Evolutionary conservation across 2,329 filamentous ascomycete species (phyloP).

Genomic region (Aspergillus candidus): DNA sequence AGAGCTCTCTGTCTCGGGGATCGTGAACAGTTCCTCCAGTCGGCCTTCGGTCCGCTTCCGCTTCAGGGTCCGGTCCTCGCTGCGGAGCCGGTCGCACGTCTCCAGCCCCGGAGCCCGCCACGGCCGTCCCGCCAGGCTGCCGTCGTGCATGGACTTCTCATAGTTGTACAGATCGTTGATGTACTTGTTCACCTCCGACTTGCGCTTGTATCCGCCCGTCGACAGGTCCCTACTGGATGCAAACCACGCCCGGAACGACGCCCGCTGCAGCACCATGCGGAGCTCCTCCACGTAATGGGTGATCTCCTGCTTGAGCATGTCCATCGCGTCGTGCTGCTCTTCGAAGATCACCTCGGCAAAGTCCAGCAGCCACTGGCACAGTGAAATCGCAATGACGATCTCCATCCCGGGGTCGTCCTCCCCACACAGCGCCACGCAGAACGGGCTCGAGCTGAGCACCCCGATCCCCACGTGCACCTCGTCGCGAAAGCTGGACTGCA

Average conservation of each 20-base stretch:
- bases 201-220: constrained; percentile 9
- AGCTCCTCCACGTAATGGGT: constrained; percentile 17
- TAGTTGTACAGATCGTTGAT: constrained; percentile 20
- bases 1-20: constrained; percentile 3
- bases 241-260: constrained; percentile 27
- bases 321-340: constrained; percentile 2
- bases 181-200: constrained; percentile 12
- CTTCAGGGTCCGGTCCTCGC: constrained; percentile 9
- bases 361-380: constrained; percentile 27
- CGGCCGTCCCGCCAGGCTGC: constrained; percentile 7
- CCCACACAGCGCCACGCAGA: constrained; percentile 11
- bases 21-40: constrained; percentile 16
- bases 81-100: constrained; percentile 16
- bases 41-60: constrained; percentile 9
- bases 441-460: constrained; percentile 19
- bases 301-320: constrained; percentile 10
- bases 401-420: constrained; percentile 27
- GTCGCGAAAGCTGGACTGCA: constrained; percentile 17
- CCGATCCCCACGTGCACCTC: constrained; percentile 16
- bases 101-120: constrained; percentile 17
- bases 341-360: constrained; percentile 18
- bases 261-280: constrained; percentile 20
- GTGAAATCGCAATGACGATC: constrained; percentile 25
- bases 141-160: constrained; percentile 12
- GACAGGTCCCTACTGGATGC: constrained; percentile 14